Base-by-base conservation (phyloP, 495 filamentous ascomycete genomes). In the Patellaria atrata region DNA sequence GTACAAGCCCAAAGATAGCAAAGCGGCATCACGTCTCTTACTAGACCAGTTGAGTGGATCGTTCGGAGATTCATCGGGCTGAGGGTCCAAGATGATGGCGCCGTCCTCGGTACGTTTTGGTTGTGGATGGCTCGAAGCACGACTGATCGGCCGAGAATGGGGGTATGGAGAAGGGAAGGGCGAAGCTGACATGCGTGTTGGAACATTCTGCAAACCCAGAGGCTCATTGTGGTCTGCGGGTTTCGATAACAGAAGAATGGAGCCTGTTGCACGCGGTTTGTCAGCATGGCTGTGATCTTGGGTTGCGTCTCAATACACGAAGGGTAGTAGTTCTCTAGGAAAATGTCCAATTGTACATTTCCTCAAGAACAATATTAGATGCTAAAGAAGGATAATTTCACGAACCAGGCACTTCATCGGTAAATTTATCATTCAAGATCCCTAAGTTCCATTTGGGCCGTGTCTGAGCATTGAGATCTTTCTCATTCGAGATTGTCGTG, bases 31-130 rank as follows among this genome's bases (percentile, higher is more conserved):
- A 56, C 89, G 63, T 21, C 83, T 70, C 79, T 80, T 83, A 1
- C 64, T 56, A 2, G 82, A 73, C 89, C 89, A 97, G 47, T 97
- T 97, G 27, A 97, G 56, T 0, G 89, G 89, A 47, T 97, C 89
- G 41, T 97, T 93, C 17, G 65, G 60, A 0, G 82, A 82, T 23
- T 93, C 82, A 27, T 94, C 86, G 1, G 89, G 89, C 50, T 96
- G 89, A 0, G 87, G 87, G 1, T 91, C 77, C 6, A 97, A 60
- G 36, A 97, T 81, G 44, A 94, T 83, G 33, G 71, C 72, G 21
- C 87, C 89, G 56, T 94, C 75, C 12, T 62, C 53, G 5, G 85
- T 94, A 40, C 63, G 75, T 60, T 94, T 94, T 55, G 71, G 73
- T 38, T 63, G 62, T 17, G 57, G 21, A 28, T 27, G 12, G 35